Percentiles rank a stretch among this genome's conserved stretches.
phyloP scores from a whole-genome alignment of 1,284 basidiomycete genomes.

The Leccinum solheimii region DNA sequence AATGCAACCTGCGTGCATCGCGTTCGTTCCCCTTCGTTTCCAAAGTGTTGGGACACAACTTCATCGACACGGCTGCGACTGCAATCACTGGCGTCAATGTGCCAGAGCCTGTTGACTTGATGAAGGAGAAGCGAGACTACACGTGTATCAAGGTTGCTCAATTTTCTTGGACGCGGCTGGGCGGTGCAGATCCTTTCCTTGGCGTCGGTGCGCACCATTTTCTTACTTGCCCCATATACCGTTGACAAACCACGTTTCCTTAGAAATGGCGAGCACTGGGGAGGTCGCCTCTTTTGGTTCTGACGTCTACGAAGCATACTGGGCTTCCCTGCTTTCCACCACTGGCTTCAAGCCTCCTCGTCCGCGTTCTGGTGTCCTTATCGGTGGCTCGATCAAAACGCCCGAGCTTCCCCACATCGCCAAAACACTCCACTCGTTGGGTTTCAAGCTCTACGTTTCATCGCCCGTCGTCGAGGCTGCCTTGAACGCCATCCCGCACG shows the following conservation, averaged over 20 bases:
- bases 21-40: constrained; percentile 99
- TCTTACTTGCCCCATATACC: rapidly evolving
- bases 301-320: constrained; percentile 96
- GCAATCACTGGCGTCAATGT: constrained; percentile 92
- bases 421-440: constrained; percentile 73
- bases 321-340: constrained; percentile 86
- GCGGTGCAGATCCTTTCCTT: constrained; percentile 94
- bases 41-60: constrained; percentile 96
- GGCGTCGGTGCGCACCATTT: constrained; percentile 73
- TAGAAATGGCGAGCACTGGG: constrained; percentile 98
- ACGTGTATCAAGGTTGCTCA: constrained; percentile 97
- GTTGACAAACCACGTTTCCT: neutral
- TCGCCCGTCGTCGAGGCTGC: constrained; percentile 79
- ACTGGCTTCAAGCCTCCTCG: constrained; percentile 90
- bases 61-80: constrained; percentile 91
- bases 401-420: constrained; percentile 84
- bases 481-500: constrained; percentile 81
- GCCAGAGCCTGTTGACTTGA: constrained; percentile 91
- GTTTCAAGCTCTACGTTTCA: constrained; percentile 93
- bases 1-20: constrained; percentile 97
- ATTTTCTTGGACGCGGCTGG: constrained; percentile 97
- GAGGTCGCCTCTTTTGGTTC: constrained; percentile 98
- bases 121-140: constrained; percentile 90
- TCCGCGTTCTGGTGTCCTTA: constrained; percentile 79
- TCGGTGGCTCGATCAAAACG: constrained; percentile 83